Base-by-base conservation (phyloP, 225 moss, liverwort and hornwort genomes). In the Marchantia paleacea region DNA sequence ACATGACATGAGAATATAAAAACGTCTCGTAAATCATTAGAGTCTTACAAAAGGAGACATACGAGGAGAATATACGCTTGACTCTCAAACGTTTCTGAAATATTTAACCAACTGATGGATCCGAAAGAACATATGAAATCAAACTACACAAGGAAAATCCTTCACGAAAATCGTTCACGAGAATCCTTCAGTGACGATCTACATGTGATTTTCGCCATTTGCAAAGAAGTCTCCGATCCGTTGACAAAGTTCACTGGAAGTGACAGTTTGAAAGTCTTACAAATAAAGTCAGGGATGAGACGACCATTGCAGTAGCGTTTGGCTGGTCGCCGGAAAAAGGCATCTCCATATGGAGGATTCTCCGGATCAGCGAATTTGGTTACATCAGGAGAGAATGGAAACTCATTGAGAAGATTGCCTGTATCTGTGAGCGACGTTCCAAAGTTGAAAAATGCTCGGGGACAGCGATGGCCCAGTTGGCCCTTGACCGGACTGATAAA, bases 231-330 rank as follows among this genome's bases (percentile, higher is more conserved):
- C 14, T 67, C 12, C 3, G n/a, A n/a, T n/a, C n/a, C n/a, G n/a
- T n/a, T n/a, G n/a, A n/a, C n/a, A n/a, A n/a, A n/a, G n/a, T n/a
- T n/a, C n/a, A n/a, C n/a, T n/a, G 20, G 29, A 10, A n/a, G 20
- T 11, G 25, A 68, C 39, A 5, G 31, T 28, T 68, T 12, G 24
- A 11, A 68, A 67, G 8, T 22, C 67, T 82, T 73, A 85, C 85
- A 67, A 7, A 85, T 8, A 53, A 81, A 85, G 81, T 85, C 85
- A 12, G 81, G 76, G 22, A 82, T 52, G 28, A 87, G 74, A n/a
- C 86, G 83, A 4, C 86, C 86, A 75, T 87, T 64, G 57, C 60
- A 81, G 81, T 65, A 84, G n/a, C 86, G 86, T 25, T 81, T 84
- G 69, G 78, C 81, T 0, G 86, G 86, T 14, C 65, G 78, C 0